Base-by-base conservation (phyloP, 1,284 basidiomycete species). In the Anthracocystis walkeri region DNA sequence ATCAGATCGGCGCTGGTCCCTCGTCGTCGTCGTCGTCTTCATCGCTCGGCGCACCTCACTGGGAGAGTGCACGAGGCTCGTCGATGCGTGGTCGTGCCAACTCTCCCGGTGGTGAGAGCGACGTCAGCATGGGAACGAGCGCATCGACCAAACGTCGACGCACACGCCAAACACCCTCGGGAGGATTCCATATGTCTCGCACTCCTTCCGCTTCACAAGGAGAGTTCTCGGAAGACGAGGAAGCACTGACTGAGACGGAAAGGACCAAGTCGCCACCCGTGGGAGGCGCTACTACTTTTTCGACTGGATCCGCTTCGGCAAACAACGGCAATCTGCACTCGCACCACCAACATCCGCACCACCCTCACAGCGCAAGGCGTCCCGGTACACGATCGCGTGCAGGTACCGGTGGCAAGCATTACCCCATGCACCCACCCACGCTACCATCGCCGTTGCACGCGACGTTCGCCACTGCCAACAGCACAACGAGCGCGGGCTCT, bases 101-200 rank as follows among this genome's bases (percentile, higher is more conserved):
- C 21, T 75, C 72, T 14, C 64, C 72, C 20, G 68, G 68, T 4
- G 76, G 65, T 12, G 72, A 66, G 12, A 72, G 68, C 54, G 71
- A 78, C 44, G 62, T 71, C 20, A 68, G 65, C 52, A 78, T 78
- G 77, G 78, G 61, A 40, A 75, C 75, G 11, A 76, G 62, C 49
- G 75, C 66, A 7, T 79, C 77, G 2, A 66, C 74, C 46, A 77
- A 76, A 49, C 65, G 75, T n/a, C 51, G 72, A 21, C 50, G 78
- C 18, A 66, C 65, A 41, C 45, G 65, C 0, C 69, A 67, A 49
- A 57, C 52, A 20, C 58, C 52, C 4, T 55, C 58, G 1, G 64
- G 68, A 25, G 68, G 68, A 23, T 67, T 67, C 53, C 65, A 61
- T 48, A 70, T 75, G 56, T 78, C 77, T 29, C 55, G 65, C 27